Base-by-base conservation (phyloP, 768 basidiomycete species). In the Tricholoma hemisulphureum region DNA sequence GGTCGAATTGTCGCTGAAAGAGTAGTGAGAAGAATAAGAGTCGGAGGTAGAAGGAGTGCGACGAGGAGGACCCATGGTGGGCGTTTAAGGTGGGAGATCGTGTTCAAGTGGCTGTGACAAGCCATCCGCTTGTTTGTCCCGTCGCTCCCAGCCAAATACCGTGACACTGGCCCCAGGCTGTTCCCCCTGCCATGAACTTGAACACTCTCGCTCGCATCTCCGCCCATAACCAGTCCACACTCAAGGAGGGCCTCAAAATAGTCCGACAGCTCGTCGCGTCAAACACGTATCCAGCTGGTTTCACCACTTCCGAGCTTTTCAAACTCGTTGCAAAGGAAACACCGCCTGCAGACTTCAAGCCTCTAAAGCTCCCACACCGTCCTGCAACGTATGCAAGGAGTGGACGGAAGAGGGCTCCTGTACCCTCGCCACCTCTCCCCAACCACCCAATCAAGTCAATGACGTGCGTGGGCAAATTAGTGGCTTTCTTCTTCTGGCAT, bases 381-480 rank as follows among this genome's bases (percentile, higher is more conserved):
- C 57, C 58, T n/a, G 18, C 35, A 6, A 4, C 45, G 2, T 52
- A 45, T 51, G 35, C 3, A 8, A 53, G n/a, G 35, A 51, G 45
- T n/a, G 63, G 56, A 5, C 32, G 48, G 20, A 50, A 45, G 31
- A 58, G 18, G 43, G 20, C 31, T 2, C 48, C 61, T 0, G 37
- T 21, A 7, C 70, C 69, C 1, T 34, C 49, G 3, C 78, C 80
- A 14, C 76, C 80, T 4, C 66, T 75, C 51, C 67, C 76, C 0
- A 73, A 76, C 8, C 79, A 86, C 60, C 75, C 77, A 6, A 69
- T 88, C 49, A 78, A 81, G 18, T 88, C 87, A 13, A 71, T 85
- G 55, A 73, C 65, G 87, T 83, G 56, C 46, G 76, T 71, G 18
- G 20, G 16, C 13, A 16, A 18, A 32, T 41, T 46, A 8, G 24